Conservation (phyloP, 2,329 filamentous ascomycete species). For the Beauveria caledonica region DNA sequence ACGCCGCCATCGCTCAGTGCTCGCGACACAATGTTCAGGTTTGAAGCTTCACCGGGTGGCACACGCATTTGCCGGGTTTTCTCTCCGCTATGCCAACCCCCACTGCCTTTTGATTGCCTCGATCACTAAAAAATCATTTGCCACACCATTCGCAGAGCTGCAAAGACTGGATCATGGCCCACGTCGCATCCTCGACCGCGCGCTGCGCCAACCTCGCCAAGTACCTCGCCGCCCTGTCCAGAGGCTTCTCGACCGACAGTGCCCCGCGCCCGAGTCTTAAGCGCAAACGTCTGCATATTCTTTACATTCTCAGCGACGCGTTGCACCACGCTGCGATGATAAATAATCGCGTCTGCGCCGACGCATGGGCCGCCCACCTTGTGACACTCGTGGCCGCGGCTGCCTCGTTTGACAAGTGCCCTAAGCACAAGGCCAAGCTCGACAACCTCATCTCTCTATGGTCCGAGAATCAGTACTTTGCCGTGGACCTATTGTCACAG, state of each 20-base stretch:
- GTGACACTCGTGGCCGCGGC: constrained; percentile 53
- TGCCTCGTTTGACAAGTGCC: constrained; percentile 48
- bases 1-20: constrained; percentile 60
- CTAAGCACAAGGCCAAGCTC: constrained; percentile 60
- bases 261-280: constrained; percentile 44
- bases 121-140: constrained; percentile 7
- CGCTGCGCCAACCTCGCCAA: constrained; percentile 63
- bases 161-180: constrained; percentile 74
- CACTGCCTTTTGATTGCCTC: not conserved
- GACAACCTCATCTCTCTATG: constrained; percentile 59
- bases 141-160: constrained; percentile 57
- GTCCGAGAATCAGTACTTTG: constrained; percentile 58
- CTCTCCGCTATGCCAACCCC: not conserved
- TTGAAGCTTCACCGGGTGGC: constrained; percentile 40
- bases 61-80: not conserved
- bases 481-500: constrained; percentile 42
- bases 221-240: constrained; percentile 63
- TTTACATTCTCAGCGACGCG: constrained; percentile 73
- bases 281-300: constrained; percentile 63
- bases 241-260: constrained; percentile 25
- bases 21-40: constrained; percentile 81
- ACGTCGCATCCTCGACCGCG: constrained; percentile 59
- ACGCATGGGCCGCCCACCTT: constrained; percentile 50
- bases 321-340: constrained; percentile 58
- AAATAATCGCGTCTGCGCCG: constrained; percentile 43